Evolutionary conservation across 1,284 basidiomycete genomes (phyloP).

Genomic region (Takashimella koratensis): DNA sequence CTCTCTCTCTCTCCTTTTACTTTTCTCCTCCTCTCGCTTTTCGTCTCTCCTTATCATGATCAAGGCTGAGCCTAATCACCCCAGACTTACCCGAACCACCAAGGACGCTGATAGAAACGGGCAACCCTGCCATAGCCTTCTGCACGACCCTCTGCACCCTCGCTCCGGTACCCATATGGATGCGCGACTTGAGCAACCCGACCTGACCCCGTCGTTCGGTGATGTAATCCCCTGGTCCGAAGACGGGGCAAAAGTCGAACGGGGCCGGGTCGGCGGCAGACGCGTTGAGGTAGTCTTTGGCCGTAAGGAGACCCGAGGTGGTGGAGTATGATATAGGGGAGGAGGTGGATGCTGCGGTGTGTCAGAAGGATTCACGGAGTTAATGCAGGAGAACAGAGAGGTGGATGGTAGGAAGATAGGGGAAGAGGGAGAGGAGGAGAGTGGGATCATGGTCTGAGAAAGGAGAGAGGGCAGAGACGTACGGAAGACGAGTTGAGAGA

Average conservation of each 20-base stretch:
- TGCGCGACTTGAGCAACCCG: slow-evolving; percentile 67
- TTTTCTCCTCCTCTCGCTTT: slow-evolving; percentile 4
- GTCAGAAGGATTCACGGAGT: no score
- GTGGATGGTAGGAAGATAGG: not conserved
- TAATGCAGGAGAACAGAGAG: not conserved
- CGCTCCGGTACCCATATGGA: slow-evolving; percentile 76
- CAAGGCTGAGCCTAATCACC: not conserved
- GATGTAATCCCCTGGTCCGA: slow-evolving; percentile 73
- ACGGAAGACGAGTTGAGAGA: slow-evolving; percentile 61
- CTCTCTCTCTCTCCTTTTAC: no score
- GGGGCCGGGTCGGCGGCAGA: slow-evolving; percentile 60
- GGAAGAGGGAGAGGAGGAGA: not conserved
- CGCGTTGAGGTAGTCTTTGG: slow-evolving; percentile 50
- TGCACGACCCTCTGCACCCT: slow-evolving; percentile 77
- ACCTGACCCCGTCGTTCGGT: slow-evolving; percentile 71
- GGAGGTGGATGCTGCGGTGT: slow-evolving; percentile 1
- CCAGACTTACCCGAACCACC: slow-evolving; percentile 72
- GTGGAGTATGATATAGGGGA: slow-evolving; percentile 5
- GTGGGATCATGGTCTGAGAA: not conserved
- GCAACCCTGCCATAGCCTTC: slow-evolving; percentile 77
- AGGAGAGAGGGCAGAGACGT: slow-evolving; percentile 7
- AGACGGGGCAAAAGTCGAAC: slow-evolving; percentile 84
- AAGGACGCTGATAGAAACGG: slow-evolving; percentile 84
- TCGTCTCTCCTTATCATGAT: no score
- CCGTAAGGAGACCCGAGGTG: slow-evolving; percentile 10